Evolutionary conservation across 768 basidiomycete genomes (phyloP), one percentile per base, ranked within the genome.

Genomic region (Myochromella boudieri): DNA sequence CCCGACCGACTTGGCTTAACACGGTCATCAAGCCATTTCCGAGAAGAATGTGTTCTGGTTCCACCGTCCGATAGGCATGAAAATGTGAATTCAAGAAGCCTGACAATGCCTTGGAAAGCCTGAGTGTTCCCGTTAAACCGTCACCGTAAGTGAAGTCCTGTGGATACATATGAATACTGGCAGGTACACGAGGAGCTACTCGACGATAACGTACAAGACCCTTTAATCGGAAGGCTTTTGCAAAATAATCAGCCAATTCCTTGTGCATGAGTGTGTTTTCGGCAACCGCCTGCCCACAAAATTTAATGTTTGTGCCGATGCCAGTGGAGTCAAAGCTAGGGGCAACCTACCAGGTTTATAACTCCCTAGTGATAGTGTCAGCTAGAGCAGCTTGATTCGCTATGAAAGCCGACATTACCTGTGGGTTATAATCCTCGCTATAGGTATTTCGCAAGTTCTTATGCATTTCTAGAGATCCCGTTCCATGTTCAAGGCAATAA

Each of bases 111-210:
- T 31, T 9, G 18, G 50, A 39, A n/a, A 57, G 51, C 6, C 53
- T 47, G 1, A 33, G 27, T n/a, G 41, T 44, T 15, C 58, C 55
- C 4, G 29, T 44, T 6, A 49, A 26, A 9, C 42, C 44, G 36
- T 47, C 49, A 5, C 55, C 53, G 34, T 59, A 59, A 6, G 55
- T 55, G 24, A 59, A 57, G 28, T 59, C 55, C 58, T 59, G 42
- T 14, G 26, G 22, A 9, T 21, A 17, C 22, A n/a, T n/a, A n/a
- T n/a, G n/a, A n/a, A 15, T 25, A 6, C n/a, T 6, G n/a, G 14
- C 18, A n/a, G 14, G 14, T n/a, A n/a, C n/a, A n/a, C 33, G 18
- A 7, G n/a, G 14, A n/a, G 7, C n/a, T n/a, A 3, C 3, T 7
- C 14, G 5, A n/a, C 8, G 26, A 21, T 20, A 33, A 39, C 21